Conservation (phyloP, 225 moss, liverwort and hornwort genomes). For the Climacium dendroides region DNA sequence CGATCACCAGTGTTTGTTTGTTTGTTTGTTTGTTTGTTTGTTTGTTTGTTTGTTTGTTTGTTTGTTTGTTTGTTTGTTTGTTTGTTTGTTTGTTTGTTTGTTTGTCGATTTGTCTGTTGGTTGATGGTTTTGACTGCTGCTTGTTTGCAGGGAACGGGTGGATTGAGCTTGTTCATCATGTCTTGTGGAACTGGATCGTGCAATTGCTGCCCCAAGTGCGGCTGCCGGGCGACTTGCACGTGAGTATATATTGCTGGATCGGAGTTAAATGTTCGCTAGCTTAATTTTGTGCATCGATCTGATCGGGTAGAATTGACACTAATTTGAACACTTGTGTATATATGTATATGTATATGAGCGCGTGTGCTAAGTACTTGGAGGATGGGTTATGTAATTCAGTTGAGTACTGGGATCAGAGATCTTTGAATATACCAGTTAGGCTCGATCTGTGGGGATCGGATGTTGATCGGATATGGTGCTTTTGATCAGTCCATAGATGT, state of each 20-base stretch:
- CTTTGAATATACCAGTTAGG: not conserved
- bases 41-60: not conserved
- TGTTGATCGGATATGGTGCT: not conserved
- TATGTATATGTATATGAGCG: not conserved
- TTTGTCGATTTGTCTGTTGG: not conserved
- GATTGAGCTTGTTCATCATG: slow-evolving; percentile 12
- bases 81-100: not conserved
- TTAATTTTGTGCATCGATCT: not conserved
- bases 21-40: not conserved
- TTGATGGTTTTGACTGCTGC: not conserved
- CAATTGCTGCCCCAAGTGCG: slow-evolving; percentile 78
- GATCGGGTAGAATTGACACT: not conserved
- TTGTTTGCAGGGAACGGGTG: not conserved
- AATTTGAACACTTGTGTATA: not conserved
- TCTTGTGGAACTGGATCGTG: slow-evolving; percentile 65
- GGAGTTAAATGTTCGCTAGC: too few species aligned
- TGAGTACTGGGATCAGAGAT: not conserved
- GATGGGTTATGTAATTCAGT: not conserved
- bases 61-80: not conserved
- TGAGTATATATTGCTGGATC: not conserved
- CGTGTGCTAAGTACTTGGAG: not conserved
- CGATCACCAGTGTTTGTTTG: not conserved
- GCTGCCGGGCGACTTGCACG: slow-evolving; percentile 68
- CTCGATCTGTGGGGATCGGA: not conserved
- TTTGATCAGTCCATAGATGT: not conserved